Evolutionary conservation across 2,329 filamentous ascomycete genomes (phyloP).

Genomic region (Metarhizium sp.): DNA sequence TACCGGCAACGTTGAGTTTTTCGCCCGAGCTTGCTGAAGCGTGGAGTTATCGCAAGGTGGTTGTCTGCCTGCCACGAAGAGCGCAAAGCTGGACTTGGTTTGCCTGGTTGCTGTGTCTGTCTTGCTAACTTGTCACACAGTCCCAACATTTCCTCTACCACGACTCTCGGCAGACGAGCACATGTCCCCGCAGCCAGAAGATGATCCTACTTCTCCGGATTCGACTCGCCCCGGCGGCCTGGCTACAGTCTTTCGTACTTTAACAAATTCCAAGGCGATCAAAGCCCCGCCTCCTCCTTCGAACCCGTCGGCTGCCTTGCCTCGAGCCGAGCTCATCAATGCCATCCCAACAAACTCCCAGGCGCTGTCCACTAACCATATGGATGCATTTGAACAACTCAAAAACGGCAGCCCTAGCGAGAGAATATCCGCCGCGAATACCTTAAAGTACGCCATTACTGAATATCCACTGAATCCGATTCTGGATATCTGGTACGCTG

Average conservation of each 20-base stretch:
- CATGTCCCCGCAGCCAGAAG: constrained; percentile 53
- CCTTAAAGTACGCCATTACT: constrained; percentile 45
- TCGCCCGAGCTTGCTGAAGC: not conserved
- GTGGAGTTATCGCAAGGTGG: not conserved
- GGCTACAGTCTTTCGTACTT: constrained; percentile 54
- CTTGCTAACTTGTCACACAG: constrained; percentile 3
- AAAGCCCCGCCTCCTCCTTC: constrained; percentile 39
- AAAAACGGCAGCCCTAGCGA: constrained; percentile 42
- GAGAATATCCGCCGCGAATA: constrained; percentile 46
- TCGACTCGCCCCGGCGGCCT: constrained; percentile 46
- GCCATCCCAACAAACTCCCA: constrained; percentile 28
- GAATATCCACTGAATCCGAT: constrained; percentile 52
- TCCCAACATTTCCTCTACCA: constrained; percentile 4
- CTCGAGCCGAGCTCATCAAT: constrained; percentile 36
- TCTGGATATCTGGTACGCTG: constrained; percentile 56
- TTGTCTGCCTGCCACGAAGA: not conserved
- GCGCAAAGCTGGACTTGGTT: not conserved
- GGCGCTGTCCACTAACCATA: constrained; percentile 41
- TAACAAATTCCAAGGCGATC: constrained; percentile 45
- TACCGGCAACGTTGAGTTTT: not conserved
- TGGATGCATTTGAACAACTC: constrained; percentile 45
- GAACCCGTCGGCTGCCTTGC: constrained; percentile 25
- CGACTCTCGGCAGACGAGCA: constrained; percentile 27
- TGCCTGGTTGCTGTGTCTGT: not conserved
- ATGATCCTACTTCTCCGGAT: constrained; percentile 46